These are phyloP conservation scores for Fusarium globosum DNA, from an alignment of 2,329 filamentous ascomycete genomes.

Conservation along the genomic window DNA sequence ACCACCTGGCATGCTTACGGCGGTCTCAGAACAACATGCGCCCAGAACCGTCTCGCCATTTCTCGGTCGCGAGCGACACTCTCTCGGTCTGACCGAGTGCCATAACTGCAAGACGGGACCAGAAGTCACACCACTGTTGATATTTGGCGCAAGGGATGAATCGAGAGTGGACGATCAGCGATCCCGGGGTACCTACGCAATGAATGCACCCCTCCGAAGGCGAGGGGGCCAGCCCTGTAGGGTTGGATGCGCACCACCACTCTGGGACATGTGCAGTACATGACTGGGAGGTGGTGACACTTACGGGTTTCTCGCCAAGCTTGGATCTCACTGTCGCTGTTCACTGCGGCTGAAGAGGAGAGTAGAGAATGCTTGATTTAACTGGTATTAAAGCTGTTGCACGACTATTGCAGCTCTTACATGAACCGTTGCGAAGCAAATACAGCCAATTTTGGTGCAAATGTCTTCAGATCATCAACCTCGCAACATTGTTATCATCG, in stretches of 20 bases:
- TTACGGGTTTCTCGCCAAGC: neutral
- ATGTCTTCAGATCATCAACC: neutral
- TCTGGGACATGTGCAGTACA: neutral
- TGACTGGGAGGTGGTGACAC: neutral
- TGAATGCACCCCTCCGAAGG: neutral
- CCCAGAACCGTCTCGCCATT: neutral
- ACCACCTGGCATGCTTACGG: neutral
- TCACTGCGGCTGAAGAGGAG: neutral
- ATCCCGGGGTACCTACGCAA: neutral
- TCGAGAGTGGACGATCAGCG: neutral
- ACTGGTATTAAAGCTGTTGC: neutral
- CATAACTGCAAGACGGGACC: neutral
- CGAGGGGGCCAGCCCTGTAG: neutral
- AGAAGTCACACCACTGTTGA: neutral
- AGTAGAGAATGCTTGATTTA: neutral
- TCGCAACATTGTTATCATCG: neutral
- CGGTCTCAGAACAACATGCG: neutral
- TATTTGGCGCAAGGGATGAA: neutral
- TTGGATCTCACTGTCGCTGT: neutral
- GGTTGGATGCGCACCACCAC: neutral
- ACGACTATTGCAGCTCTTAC: accelerated
- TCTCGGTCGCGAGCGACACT: neutral
- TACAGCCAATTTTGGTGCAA: neutral
- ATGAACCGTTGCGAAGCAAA: neutral
- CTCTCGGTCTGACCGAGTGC: neutral